Evolutionary conservation across 2,329 filamentous ascomycete species (phyloP), one percentile per base, ranked within the genome.

Genomic region (Huntiella savannae): DNA sequence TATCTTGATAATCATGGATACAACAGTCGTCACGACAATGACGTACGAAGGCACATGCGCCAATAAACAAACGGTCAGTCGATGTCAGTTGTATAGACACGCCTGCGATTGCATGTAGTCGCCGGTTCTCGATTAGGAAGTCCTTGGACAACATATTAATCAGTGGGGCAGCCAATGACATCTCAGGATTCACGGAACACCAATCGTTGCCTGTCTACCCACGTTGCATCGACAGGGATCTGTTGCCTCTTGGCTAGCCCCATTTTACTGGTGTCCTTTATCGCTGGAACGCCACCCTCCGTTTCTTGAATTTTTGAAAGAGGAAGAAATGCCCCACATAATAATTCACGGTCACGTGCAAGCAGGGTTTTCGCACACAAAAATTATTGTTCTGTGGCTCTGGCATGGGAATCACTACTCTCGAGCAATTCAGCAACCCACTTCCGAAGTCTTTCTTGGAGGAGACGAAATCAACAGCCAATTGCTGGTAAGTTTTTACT

Each of bases 391-490:
- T 44, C 49, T 50, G 48, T 50, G 45, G 35, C 45, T 40, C 32
- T 40, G 33, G 48, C 45, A 45, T 34, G 47, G 40, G 45, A 47
- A 50, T 47, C 48, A 45, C 48, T 50, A 50, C 37, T 47, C 48
- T 50, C 48, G 22, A 47, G 45, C 42, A 50, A 50, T 47, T 50
- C 47, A 41, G 37, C 48, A 50, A 47, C 37, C 48, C 48, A 50
- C 48, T 50, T 46, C 43, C 41, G 48, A 50, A 47, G 48, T 50
- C 48, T 47, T 50, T 47, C 48, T 22, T 48, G 35, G 38, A 50
- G 48, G 48, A 50, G 48, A 50, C 47, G 48, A 49, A 50, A 47
- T 16, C 48, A 50, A 50, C 48, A 47, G 48, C 45, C 48, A 28
- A 45, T 49, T 45, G 48, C 41, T 47, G 45, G 48, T 50, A 50